Evolutionary conservation across 768 basidiomycete species (phyloP), one percentile per base, ranked within the genome.

Genomic region (Plicaturopsis crispa): DNA sequence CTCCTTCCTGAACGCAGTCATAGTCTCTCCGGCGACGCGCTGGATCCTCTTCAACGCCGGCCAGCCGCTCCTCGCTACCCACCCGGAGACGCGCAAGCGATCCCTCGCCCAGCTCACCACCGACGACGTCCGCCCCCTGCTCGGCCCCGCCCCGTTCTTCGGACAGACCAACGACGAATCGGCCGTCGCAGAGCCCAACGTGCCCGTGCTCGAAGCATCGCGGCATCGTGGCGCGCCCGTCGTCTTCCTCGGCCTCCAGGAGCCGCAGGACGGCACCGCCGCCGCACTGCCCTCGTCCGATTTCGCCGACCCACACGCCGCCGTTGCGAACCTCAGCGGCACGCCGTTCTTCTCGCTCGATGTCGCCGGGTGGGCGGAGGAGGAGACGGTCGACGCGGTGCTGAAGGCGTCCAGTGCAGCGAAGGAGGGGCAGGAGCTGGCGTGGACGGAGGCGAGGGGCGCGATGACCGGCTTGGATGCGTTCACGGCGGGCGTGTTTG

Each of bases 261-360:
- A 91, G 48, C 49, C 63, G 10, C 60, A 73, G 44, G 39, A 45
- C 10, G 52, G 57, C 5, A 51, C 65, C 1, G 50, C 56, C 5
- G 67, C 57, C 18, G 74, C 82, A 1, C 68, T 85, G 3, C 77
- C 80, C 7, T 80, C 82, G 0, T 72, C 78, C 3, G 78, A 83
- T 33, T 79, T 83, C 35, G 71, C 66, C 40, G 65, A 73, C 43
- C 72, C 81, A 0, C 66, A 73, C 36, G 49, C 56, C 13, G 70
- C 76, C 1, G 59, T 78, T 3, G 62, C 67, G 35, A 75, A 82
- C 33, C 62, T 92, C 18, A 59, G 81, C 21, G 94, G 93, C n/a
- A 79, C 71, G 2, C 80, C 89, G 0, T 93, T 84, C 57, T 97
- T 96, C 55, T 70, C 90, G 0, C 46, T 96, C 43, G 91, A 96